phyloP scores from a whole-genome alignment of 176 grass and related monocot genomes.

The Thalia dealbata region DNA sequence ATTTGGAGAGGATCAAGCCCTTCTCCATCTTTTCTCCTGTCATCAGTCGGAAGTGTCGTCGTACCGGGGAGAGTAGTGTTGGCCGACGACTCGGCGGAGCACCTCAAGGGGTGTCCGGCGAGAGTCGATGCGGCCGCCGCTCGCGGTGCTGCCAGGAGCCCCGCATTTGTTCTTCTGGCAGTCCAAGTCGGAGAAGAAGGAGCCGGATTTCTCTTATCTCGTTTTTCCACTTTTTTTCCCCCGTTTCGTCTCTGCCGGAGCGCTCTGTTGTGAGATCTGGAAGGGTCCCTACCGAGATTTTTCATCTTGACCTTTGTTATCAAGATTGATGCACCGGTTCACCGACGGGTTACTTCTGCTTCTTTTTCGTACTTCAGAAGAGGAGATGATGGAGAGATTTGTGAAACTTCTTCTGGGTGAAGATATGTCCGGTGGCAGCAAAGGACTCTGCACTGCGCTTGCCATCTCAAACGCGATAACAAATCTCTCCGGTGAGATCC shows the following conservation, averaged over 20 bases:
- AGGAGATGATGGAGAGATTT: slow-evolving; percentile 99
- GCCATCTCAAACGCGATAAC: slow-evolving; percentile 97
- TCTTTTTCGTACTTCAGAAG: slow-evolving; percentile 31
- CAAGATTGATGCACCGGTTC: not conserved
- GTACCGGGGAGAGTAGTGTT: too few relatives aligned
- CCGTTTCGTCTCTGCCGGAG: too few relatives aligned
- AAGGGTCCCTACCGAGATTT: not conserved
- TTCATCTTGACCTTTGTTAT: not conserved
- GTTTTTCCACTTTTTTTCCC: too few relatives aligned
- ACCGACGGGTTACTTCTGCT: too few relatives aligned
- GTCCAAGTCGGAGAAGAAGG: not conserved
- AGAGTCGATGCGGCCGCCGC: too few relatives aligned
- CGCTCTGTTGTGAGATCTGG: not conserved
- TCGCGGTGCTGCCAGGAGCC: slow-evolving; percentile 21
- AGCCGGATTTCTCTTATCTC: slow-evolving; percentile 1
- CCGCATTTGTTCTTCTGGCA: slow-evolving; percentile 5
- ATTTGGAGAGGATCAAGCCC: too few relatives aligned
- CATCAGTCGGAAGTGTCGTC: too few relatives aligned
- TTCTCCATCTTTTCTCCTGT: too few relatives aligned
- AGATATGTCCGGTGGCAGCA: slow-evolving; percentile 97
- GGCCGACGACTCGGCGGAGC: too few relatives aligned
- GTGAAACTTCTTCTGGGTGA: slow-evolving; percentile 93
- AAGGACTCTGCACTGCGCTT: slow-evolving; percentile 96
- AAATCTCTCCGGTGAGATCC: slow-evolving; percentile 70
- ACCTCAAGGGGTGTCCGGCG: too few relatives aligned